Conservation (phyloP, 768 basidiomycete genomes). For the Trametopsis cervina region DNA sequence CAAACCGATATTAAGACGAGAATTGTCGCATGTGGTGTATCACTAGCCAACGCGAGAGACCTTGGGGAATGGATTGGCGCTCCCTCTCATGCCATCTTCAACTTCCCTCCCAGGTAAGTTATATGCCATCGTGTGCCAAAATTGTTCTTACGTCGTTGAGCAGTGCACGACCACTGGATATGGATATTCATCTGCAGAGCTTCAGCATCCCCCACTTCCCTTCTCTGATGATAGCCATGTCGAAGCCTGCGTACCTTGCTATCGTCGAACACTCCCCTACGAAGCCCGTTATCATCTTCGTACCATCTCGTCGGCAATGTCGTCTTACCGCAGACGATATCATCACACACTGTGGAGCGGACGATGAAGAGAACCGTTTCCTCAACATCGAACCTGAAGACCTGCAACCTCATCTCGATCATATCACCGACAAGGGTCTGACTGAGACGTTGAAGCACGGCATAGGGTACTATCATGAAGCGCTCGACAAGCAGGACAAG, state of each 20-base stretch:
- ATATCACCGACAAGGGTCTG: conserved; percentile 67
- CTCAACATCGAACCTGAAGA: conserved; percentile 81
- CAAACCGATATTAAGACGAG: conserved; percentile 91
- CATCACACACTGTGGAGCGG: conserved; percentile 80
- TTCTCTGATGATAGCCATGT: conserved; percentile 98
- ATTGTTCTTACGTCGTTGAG: conserved; percentile 28
- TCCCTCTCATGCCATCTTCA: conserved; percentile 91
- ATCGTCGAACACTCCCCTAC: conserved; percentile 80
- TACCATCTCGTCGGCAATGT: conserved; percentile 90
- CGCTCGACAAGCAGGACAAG: conserved; percentile 86
- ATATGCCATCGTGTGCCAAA: neutral
- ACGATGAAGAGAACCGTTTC: conserved; percentile 80
- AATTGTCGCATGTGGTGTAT: conserved; percentile 92
- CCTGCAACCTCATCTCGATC: conserved; percentile 83
- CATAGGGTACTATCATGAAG: conserved; percentile 94
- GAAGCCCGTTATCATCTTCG: conserved; percentile 89
- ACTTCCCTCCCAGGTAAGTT: conserved; percentile 83
- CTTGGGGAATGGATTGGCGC: conserved; percentile 98
- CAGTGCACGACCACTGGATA: conserved; percentile 83
- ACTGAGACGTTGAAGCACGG: conserved; percentile 83
- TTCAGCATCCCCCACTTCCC: conserved; percentile 98
- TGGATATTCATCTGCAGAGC: conserved; percentile 96
- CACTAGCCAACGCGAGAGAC: conserved; percentile 91
- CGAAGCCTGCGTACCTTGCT: conserved; percentile 93
- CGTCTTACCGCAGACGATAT: conserved; percentile 91